A percentile compares a stretch with the other conserved stretches of the same genome.
These are phyloP conservation scores for Papilionanthe hybrid DNA, from an alignment of 116 monocot genomes.

Conservation along the genomic window DNA sequence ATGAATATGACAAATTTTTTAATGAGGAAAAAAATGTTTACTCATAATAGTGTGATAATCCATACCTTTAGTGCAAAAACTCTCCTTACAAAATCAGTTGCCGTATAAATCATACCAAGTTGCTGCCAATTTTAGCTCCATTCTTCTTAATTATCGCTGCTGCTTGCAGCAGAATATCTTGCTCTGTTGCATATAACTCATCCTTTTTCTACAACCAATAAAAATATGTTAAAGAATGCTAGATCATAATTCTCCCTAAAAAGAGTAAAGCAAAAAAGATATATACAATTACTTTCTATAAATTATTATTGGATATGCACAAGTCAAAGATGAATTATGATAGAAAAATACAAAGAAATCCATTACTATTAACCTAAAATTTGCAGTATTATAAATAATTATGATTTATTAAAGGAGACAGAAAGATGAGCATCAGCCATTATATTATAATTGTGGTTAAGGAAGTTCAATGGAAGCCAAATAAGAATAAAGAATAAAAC, in stretches of 20 bases:
- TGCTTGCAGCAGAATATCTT: constrained; percentile 55
- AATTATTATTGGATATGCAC: neutral
- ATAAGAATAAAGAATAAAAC: constrained; percentile 11
- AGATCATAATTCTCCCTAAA: neutral
- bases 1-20: no score
- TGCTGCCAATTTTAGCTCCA: constrained; percentile 59
- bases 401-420: neutral
- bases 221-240: neutral
- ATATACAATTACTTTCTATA: neutral
- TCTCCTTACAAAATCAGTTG: neutral
- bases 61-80: neutral
- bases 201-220: constrained; percentile 47
- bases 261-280: neutral
- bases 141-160: constrained; percentile 43
- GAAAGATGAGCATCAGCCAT: neutral
- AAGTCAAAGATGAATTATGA: neutral
- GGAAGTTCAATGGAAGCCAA: neutral
- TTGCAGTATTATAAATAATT: neutral
- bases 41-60: neutral
- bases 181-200: constrained; percentile 49
- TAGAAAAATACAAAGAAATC: neutral
- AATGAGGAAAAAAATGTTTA: neutral
- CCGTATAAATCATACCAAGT: neutral
- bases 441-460: neutral
- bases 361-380: neutral